Base-by-base conservation (phyloP, 371 early-diverging fungal species). In the Capillidium heterosporum region DNA sequence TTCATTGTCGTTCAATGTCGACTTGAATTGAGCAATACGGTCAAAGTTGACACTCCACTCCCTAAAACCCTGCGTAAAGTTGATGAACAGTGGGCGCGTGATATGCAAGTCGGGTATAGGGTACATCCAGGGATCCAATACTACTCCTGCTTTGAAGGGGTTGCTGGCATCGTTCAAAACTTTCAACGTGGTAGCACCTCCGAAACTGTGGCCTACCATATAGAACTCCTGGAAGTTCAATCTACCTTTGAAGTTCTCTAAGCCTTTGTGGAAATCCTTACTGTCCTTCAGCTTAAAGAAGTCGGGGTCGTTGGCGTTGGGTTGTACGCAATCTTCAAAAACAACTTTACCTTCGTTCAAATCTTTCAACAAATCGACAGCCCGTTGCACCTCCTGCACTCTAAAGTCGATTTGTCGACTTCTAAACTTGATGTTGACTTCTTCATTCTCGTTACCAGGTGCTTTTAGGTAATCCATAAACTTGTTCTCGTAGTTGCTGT, bases 151-250 rank as follows among this genome's bases (percentile, higher is more conserved):
- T 57, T 57, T 61, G 47, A 67, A 73, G 10, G 65, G 59, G 32
- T 50, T 46, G 1, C 54, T 19, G 39, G 57, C 56, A 1, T 59
- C 51, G 46, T 58, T 59, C 8, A 70, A 50, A 48, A 39, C 48
- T 10, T 60, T 59, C 50, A 73, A 60, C 10, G 65, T 57, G 0
- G 78, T 75, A n/a, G 74, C 75, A 11, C 63, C 80, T 5, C 81
- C 81, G 67, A 78, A 81, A 28, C 67, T 67, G 63, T 81, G 81
- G 35, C 81, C 81, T 5, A 70, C 63, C 63, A 77, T 64, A 31
- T 67, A 64, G 32, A 64, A 5, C 17, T 65, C 61, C 1, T 65
- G 60, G 41, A 74, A 57, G 59, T 78, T 71, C 10, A 78, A 43
- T 19, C 66, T 48, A 0, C 66, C 66, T 27, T 59, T 19, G 32